These are phyloP conservation scores for Naganishia vaughanmartiniae DNA, from an alignment of 768 basidiomycete species.

Conservation along the genomic window DNA sequence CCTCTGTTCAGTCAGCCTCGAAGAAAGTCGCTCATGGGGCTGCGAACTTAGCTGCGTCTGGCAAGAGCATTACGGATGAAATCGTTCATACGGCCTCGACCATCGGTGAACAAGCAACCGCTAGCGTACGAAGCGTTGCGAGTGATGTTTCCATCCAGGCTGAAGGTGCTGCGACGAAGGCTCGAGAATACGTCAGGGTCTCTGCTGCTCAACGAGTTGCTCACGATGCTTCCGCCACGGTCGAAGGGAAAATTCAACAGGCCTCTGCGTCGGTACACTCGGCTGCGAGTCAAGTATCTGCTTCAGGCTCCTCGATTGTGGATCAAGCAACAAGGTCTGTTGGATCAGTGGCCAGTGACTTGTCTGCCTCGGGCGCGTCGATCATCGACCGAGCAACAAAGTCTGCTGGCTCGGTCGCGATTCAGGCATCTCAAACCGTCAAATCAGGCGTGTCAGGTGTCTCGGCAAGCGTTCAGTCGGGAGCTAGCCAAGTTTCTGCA, in stretches of 20 bases:
- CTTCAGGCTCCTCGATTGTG: not conserved
- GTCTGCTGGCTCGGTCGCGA: not conserved
- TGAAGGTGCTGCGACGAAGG: not conserved
- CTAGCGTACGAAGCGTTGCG: not conserved
- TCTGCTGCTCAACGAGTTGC: not conserved
- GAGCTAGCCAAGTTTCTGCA: not conserved
- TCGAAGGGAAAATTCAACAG: not conserved
- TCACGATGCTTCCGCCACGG: not conserved
- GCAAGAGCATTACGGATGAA: slow-evolving; percentile 6
- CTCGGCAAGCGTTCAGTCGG: not conserved
- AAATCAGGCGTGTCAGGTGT: not conserved
- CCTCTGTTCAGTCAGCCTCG: slow-evolving; percentile 4
- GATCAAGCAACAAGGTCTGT: slow-evolving; percentile 8
- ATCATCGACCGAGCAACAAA: not conserved
- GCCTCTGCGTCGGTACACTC: not conserved
- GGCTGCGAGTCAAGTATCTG: not conserved
- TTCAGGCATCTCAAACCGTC: not conserved
- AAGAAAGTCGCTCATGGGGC: not conserved
- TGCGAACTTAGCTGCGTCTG: not conserved
- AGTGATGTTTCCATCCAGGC: not conserved
- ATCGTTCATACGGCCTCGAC: slow-evolving; percentile 4
- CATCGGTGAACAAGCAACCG: not conserved
- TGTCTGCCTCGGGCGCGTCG: slow-evolving; percentile 2
- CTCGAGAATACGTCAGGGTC: not conserved
- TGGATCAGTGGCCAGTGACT: not conserved